Conservation (phyloP, 78 protist genomes). For the Pelomyxa schiedti region DNA sequence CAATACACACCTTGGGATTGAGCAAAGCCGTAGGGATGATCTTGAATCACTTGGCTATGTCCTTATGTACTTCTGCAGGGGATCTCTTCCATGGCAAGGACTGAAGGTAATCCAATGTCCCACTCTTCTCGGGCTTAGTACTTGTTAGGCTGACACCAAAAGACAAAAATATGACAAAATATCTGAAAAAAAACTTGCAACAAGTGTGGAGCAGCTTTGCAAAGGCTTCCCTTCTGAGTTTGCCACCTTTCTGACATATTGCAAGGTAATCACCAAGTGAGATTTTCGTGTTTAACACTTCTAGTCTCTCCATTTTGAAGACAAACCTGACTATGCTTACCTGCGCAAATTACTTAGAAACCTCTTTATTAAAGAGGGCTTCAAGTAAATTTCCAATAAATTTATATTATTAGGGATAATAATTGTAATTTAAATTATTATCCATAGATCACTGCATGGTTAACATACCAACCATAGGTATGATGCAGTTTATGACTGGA, state of each 20-base stretch:
- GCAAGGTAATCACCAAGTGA: too few relatives aligned
- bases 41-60: constrained; percentile 89
- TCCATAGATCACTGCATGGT: too few relatives aligned
- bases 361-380: constrained; percentile 52
- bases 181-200: constrained; percentile 75
- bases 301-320: constrained; percentile 45
- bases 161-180: constrained; percentile 90
- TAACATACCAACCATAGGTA: too few relatives aligned
- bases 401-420: too few relatives aligned
- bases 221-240: constrained; percentile 64
- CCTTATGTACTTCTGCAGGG: constrained; percentile 83
- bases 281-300: too few relatives aligned
- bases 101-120: too few relatives aligned
- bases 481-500: too few relatives aligned
- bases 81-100: constrained; percentile 97
- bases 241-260: constrained; percentile 37
- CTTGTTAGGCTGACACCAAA: constrained; percentile 87
- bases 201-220: constrained; percentile 75
- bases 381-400: too few relatives aligned
- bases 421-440: too few relatives aligned
- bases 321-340: constrained; percentile 83
- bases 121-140: too few relatives aligned
- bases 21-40: constrained; percentile 91
- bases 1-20: constrained; percentile 84
- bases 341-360: constrained; percentile 72